Conservation (phyloP, 1,139 yeast species). For the Kurtzmaniella quercitrusa region DNA sequence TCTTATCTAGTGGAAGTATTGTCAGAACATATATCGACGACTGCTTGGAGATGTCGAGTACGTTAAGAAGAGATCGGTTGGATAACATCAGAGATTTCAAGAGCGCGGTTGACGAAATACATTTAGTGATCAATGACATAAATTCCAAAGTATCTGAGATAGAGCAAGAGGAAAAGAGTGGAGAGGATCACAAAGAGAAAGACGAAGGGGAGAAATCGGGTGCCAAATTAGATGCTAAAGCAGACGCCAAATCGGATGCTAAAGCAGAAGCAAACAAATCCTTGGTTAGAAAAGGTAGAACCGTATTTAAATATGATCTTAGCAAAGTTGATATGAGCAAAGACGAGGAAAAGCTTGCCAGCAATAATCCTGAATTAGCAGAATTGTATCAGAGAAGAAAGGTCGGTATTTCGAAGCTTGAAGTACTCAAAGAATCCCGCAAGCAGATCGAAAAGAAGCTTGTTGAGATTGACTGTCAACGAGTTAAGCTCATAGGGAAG, state of each 20-base stretch:
- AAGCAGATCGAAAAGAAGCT: conserved; percentile 52
- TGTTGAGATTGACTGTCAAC: conserved; percentile 69
- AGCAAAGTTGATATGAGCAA: conserved; percentile 41
- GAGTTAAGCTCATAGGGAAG: conserved; percentile 73
- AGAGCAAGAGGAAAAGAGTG: conserved; percentile 1
- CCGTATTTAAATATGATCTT: conserved; percentile 27
- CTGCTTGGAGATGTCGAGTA: conserved; percentile 61
- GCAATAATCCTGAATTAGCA: conserved; percentile 42
- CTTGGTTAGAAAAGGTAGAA: conserved; percentile 11
- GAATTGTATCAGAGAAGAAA: conserved; percentile 41
- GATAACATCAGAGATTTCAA: conserved; percentile 66
- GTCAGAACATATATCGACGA: conserved; percentile 66
- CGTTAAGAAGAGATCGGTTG: conserved; percentile 61
- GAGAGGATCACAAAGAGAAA: conserved; percentile 10
- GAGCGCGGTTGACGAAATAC: conserved; percentile 44
- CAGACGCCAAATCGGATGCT: not conserved
- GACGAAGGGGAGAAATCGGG: conserved; percentile 12
- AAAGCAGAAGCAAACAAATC: not conserved
- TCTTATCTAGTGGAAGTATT: conserved; percentile 53
- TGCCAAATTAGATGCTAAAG: not conserved
- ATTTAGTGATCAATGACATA: conserved; percentile 30
- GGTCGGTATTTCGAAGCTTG: conserved; percentile 36
- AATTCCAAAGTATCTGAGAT: conserved; percentile 1
- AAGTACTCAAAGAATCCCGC: conserved; percentile 43
- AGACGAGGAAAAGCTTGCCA: conserved; percentile 47